Evolutionary conservation across 1,284 basidiomycete genomes (phyloP), one percentile per base, ranked within the genome.

Genomic region (Fomitiporia mediterranea): DNA sequence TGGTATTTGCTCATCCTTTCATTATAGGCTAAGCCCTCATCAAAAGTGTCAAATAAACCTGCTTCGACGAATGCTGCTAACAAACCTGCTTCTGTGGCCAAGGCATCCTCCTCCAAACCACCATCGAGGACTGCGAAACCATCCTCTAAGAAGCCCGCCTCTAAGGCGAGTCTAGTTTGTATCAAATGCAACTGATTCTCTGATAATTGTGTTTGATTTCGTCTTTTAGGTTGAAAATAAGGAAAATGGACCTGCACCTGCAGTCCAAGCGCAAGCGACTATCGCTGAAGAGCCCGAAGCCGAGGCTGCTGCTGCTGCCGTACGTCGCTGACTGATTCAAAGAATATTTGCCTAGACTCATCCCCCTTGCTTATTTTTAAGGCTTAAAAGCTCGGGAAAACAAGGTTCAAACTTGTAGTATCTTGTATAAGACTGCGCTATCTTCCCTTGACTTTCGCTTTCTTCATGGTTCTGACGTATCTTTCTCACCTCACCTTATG

Each of bases 221-320:
- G 11, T 19, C 55, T 50, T 51, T n/a, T 59, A 80, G 80, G 74
- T 67, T 57, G 76, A 74, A 56, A 72, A 72, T 40, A 69, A 72
- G 47, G 74, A 72, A 53, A 69, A 73, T 46, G 67, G 68, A 39
- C 69, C 65, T 43, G 69, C 70, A 5, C 60, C 66, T 50, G 69
- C 66, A 49, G 66, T 68, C 27, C 60, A 68, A 28, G 70, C 69
- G 15, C 67, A 63, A 25, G 74, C 72, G 52, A 73, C 80, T 28
- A 82, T 83, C 58, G 73, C 69, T 34, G 81, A 82, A 63, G 80
- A 82, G 54, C 72, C 77, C 34, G 80, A 81, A 58, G 75, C 67
- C 25, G 76, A 77, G 43, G 72, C 68, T 19, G 66, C 63, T n/a
- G 70, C 63, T n/a, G 44, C 37, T n/a, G 51, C 42, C 5, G 56